Evolutionary conservation across 352 stramenopile species (phyloP).

Genomic region (Peronospora tabacina): DNA sequence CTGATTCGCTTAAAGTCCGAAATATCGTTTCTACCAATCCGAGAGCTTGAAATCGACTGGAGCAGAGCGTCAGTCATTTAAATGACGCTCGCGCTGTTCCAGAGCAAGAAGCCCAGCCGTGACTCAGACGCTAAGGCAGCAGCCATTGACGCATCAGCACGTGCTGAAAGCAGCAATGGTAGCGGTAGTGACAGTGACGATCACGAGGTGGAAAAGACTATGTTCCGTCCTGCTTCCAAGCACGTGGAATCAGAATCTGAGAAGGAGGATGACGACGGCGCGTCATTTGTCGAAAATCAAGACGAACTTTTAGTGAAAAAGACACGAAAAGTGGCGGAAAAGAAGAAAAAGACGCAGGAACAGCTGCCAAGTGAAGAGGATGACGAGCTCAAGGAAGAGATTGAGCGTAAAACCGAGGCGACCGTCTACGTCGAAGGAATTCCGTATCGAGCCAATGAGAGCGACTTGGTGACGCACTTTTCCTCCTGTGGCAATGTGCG

Average conservation of each 20-base stretch:
- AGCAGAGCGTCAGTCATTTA: constrained; percentile 5
- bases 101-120: constrained; percentile 28
- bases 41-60: constrained; percentile 17
- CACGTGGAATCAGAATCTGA: constrained; percentile 19
- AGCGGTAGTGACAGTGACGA: constrained; percentile 34
- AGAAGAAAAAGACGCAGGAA: constrained; percentile 8
- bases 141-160: background rate
- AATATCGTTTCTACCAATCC: constrained; percentile 18
- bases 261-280: background rate
- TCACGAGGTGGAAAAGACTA: constrained; percentile 63
- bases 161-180: constrained; percentile 10
- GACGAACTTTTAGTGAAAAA: constrained; percentile 63
- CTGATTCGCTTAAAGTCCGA: constrained; percentile 7
- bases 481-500: constrained; percentile 80
- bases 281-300: constrained; percentile 8
- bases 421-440: constrained; percentile 94
- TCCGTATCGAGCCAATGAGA: constrained; percentile 87
- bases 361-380: constrained; percentile 18
- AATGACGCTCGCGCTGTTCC: constrained; percentile 20
- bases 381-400: constrained; percentile 48
- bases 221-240: constrained; percentile 53
- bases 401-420: constrained; percentile 65
- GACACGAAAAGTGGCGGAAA: constrained; percentile 21
- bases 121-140: constrained; percentile 2
- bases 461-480: constrained; percentile 89